A percentile compares a stretch with the other conserved stretches of the same genome.
phyloP scores from a whole-genome alignment of 768 basidiomycete genomes.

The Leccinum pellstonianum region DNA sequence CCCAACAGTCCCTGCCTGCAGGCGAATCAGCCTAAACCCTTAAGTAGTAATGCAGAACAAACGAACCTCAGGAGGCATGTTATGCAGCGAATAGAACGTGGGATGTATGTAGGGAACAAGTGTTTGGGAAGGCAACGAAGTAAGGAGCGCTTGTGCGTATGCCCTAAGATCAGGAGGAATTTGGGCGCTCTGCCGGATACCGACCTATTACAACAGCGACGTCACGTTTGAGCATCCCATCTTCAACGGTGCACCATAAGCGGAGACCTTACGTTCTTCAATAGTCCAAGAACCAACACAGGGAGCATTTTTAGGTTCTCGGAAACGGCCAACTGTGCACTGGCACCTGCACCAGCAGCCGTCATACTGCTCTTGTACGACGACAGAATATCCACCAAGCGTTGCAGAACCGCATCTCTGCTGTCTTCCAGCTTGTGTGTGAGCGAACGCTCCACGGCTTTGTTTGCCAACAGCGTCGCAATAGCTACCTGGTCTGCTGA shows the following conservation, averaged over 20 bases:
- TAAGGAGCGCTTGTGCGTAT: constrained; percentile 90
- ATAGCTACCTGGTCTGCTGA: constrained; percentile 90
- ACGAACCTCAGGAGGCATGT: constrained; percentile 87
- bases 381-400: constrained; percentile 77
- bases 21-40: constrained; percentile 2
- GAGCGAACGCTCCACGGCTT: constrained; percentile 87
- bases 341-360: constrained; percentile 87
- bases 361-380: constrained; percentile 98
- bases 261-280: constrained; percentile 80
- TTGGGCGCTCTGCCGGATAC: constrained; percentile 91
- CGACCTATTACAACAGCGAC: constrained; percentile 54
- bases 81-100: constrained; percentile 92
- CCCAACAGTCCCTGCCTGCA: constrained; percentile 85
- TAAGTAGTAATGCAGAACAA: neutral
- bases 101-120: constrained; percentile 95
- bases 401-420: constrained; percentile 80
- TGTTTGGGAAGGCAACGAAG: constrained; percentile 86
- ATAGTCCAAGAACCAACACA: constrained; percentile 79
- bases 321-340: constrained; percentile 87
- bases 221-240: neutral
- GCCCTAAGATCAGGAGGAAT: constrained; percentile 96
- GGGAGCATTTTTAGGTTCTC: constrained; percentile 97
- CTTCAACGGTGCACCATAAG: neutral
- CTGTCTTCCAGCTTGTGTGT: constrained; percentile 88
- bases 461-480: constrained; percentile 81